phyloP scores from a whole-genome alignment of 208 protist species.

The Leishmania arabica region DNA sequence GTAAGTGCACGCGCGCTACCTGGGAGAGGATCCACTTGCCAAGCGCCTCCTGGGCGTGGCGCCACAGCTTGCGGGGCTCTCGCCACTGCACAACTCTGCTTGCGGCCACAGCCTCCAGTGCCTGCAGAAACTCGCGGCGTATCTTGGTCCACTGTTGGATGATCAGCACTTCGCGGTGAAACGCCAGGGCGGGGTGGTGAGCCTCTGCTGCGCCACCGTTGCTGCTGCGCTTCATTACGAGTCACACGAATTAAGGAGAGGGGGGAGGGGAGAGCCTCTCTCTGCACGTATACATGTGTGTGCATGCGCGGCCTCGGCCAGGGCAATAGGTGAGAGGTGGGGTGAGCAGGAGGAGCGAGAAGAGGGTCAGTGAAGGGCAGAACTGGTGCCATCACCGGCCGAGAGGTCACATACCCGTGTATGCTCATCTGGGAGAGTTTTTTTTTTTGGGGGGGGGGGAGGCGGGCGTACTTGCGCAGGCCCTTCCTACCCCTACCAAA shows the following conservation, averaged over 20 bases:
- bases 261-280: background rate
- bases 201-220: constrained; percentile 36
- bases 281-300: background rate
- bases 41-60: constrained; percentile 83
- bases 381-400: background rate
- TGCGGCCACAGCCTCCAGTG: constrained; percentile 33
- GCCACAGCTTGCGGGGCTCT: constrained; percentile 85
- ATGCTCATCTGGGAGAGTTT: background rate
- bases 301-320: background rate
- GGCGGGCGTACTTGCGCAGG: background rate
- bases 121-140: constrained; percentile 67
- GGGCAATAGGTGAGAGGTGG: background rate
- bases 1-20: constrained; percentile 55
- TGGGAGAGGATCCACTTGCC: constrained; percentile 91
- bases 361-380: background rate
- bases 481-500: background rate
- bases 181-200: constrained; percentile 63
- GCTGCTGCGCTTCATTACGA: constrained; percentile 56
- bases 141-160: constrained; percentile 70
- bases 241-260: background rate
- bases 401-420: background rate
- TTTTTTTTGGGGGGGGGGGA: background rate
- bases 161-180: constrained; percentile 84
- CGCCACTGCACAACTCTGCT: constrained; percentile 41
- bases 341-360: background rate